Evolutionary conservation across 108 stramenopile species (phyloP).

Genomic region (Pseudonitzschia delicatissima): DNA sequence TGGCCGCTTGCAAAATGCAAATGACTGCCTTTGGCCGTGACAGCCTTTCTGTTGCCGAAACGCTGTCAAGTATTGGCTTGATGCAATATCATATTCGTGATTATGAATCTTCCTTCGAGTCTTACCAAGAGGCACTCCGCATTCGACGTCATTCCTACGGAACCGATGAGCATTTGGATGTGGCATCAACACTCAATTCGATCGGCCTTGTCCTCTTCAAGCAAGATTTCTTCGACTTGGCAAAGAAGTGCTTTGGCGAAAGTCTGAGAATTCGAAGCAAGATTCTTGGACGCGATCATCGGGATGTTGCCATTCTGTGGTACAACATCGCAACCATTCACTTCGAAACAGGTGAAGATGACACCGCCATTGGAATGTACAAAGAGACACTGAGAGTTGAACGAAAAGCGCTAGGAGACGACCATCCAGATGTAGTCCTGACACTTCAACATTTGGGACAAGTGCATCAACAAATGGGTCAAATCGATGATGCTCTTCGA

Average conservation of each 20-base stretch:
- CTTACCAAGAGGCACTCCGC: slow-evolving; percentile 61
- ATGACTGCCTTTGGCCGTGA: slow-evolving; percentile 22
- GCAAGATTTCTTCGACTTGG: slow-evolving; percentile 52
- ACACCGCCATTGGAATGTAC: slow-evolving; percentile 48
- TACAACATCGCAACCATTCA: slow-evolving; percentile 58
- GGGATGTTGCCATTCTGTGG: slow-evolving; percentile 52
- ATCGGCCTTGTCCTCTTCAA: slow-evolving; percentile 63
- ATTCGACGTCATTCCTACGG: slow-evolving; percentile 50
- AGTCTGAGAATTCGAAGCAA: slow-evolving; percentile 53
- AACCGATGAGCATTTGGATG: slow-evolving; percentile 47
- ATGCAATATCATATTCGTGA: slow-evolving; percentile 56
- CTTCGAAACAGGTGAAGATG: slow-evolving; percentile 55
- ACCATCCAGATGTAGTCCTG: slow-evolving; percentile 56
- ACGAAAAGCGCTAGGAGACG: slow-evolving; percentile 41
- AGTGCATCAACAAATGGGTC: slow-evolving; percentile 57
- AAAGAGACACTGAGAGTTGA: slow-evolving; percentile 56
- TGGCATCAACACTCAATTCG: slow-evolving; percentile 58
- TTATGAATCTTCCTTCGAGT: slow-evolving; percentile 46
- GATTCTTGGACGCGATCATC: slow-evolving; percentile 39
- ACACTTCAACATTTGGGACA: slow-evolving; percentile 62
- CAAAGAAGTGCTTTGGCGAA: slow-evolving; percentile 58
- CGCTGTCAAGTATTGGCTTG: slow-evolving; percentile 51
- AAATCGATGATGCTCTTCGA: slow-evolving; percentile 43
- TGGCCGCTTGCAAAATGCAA: slow-evolving; percentile 41
- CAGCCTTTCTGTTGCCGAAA: slow-evolving; percentile 39